phyloP scores from a whole-genome alignment of 208 protist species.

The Endotrypanum monterogeii region DNA sequence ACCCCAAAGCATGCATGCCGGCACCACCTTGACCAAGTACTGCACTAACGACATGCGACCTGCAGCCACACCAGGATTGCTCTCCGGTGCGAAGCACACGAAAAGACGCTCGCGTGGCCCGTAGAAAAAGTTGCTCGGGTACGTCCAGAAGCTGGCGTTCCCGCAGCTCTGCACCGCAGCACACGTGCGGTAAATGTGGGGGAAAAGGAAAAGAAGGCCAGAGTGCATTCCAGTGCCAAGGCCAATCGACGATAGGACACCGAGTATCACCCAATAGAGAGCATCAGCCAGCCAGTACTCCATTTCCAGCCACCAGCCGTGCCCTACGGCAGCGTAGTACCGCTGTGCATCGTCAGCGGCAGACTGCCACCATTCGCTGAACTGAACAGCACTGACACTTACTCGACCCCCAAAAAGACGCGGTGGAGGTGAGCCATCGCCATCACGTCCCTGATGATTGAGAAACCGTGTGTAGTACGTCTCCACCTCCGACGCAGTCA shows the following conservation, averaged over 20 bases:
- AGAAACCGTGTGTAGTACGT: slow-evolving; percentile 57
- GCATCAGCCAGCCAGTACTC: slow-evolving; percentile 82
- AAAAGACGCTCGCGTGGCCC: slow-evolving; percentile 71
- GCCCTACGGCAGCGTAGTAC: slow-evolving; percentile 43
- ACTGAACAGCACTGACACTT: slow-evolving; percentile 33
- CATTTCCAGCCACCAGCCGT: slow-evolving; percentile 73
- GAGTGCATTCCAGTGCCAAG: slow-evolving; percentile 95
- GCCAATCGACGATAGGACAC: slow-evolving; percentile 92
- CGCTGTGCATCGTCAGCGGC: slow-evolving; percentile 37
- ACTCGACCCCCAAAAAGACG: slow-evolving; percentile 34
- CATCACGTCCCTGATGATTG: slow-evolving; percentile 12
- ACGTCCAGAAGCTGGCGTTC: slow-evolving; percentile 88
- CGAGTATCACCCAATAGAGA: slow-evolving; percentile 91
- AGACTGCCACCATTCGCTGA: slow-evolving; percentile 62
- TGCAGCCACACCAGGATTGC: slow-evolving; percentile 11
- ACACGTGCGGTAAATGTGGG: slow-evolving; percentile 93
- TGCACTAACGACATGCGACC: slow-evolving; percentile 28
- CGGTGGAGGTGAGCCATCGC: slow-evolving; percentile 1
- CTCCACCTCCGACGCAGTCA: slow-evolving; percentile 51
- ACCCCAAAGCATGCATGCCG: slow-evolving; percentile 93
- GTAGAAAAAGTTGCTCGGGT: slow-evolving; percentile 85
- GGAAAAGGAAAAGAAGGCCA: slow-evolving; percentile 95
- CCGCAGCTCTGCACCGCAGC: slow-evolving; percentile 85
- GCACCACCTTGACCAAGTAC: slow-evolving; percentile 69
- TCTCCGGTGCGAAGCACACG: slow-evolving; percentile 51